Evolutionary conservation across 2,329 filamentous ascomycete genomes (phyloP), one percentile per base, ranked within the genome.

Genomic region (Exophiala aquamarina): DNA sequence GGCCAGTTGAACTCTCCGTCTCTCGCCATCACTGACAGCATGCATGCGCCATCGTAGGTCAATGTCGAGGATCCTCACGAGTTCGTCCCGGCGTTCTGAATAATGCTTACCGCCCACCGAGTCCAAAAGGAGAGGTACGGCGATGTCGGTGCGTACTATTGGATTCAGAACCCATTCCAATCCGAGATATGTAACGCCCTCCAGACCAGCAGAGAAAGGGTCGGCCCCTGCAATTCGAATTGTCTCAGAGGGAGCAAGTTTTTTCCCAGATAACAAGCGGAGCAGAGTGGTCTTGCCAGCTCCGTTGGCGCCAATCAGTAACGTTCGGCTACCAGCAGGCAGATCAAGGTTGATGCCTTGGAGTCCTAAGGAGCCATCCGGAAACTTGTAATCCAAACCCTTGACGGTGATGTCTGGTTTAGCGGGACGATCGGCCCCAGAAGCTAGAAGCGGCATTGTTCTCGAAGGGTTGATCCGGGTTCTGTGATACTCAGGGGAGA

Each of bases 131-230:
- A 94, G 91, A 3, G 79, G 80, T 3, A 98, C 92, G 49, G 89
- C 89, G 59, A 98, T 95, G 69, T 98, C 93, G 21, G 86, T 94
- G 41, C 92, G 87, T 38, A 97, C 93, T 61, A 97, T 95, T 39
- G 88, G 89, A 74, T 97, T 97, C 8, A 98, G 80, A 3, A 97
- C 93, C 93, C 93, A 98, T 75, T 98, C 93, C 1, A 96, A 82
- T 1, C 93, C 93, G 6, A 98, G 86, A 69, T 98, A 98, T 17
- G 92, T 97, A 23, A 98, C 92, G 53, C 93, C 93, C 70, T 95
- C 88, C 20, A 96, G 82, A 9, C 85, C 83, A 28, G 90, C 80
- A 67, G 89, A 87, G 80, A 98, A 98, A 7, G 93, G 93, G 69
- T 98, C 93, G 39, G 89, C 82, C 54, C 87, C 89, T 39, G 82